Base-by-base conservation (phyloP, 2,329 filamentous ascomycete species). In the Chalara sp. region DNA sequence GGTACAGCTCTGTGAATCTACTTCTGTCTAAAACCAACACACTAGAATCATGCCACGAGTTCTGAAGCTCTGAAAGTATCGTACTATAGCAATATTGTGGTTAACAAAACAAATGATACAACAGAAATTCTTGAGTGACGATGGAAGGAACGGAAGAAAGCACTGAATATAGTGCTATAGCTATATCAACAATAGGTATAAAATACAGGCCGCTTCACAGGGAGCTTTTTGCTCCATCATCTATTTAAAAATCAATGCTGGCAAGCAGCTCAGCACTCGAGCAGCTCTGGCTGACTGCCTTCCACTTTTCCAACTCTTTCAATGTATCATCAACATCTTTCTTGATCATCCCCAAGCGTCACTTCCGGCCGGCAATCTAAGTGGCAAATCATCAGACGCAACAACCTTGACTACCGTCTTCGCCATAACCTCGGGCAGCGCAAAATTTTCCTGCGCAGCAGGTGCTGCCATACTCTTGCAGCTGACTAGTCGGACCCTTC, bases 401-500 rank as follows among this genome's bases (percentile, higher is more conserved):
- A 44, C 47, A 7, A 48, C 35, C 5, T 56, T 5, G 29, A 55
- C 43, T 37, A 60, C 29, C 39, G 53, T 37, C 39, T 54, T 21
- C 29, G 51, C 49, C 32, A 57, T 44, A 48, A 47, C 45, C 31
- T 46, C 31, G 21, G 57, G 51, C 13, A 58, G 52, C 39, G 49
- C 44, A 30, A 56, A 48, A 44, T 44, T 7, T 11, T 49, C 56
- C 1, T 32, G 5, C 40, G 44, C 31, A 6, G 30, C 5, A 32
- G 41, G 32, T 12, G 42, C 48, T 3, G 50, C 32, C 3, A 47
- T 54, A 57, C 12, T 40, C 28, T 50, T 53, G 54, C 5, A 62
- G n/a, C 11, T 55, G 49, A 6, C 65, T 59, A 1, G 61, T 47
- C 6, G 64, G 64, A 47, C 58, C 60, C 37, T 67, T 63, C 2